Conservation (phyloP, 176 grass and related monocot species). For the Avena insularis region DNA sequence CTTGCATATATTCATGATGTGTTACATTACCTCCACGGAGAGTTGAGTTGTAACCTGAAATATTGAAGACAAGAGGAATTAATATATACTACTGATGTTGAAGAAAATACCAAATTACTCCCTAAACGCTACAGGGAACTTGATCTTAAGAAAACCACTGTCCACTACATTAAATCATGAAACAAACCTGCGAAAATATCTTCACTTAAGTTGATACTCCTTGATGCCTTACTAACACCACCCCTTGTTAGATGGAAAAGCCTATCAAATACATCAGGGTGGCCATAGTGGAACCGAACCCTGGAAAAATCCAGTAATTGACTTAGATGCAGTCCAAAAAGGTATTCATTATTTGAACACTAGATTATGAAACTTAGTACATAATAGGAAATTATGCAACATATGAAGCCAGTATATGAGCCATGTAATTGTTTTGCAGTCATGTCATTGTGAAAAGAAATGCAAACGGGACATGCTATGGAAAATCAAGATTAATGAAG, state of each 20-base stretch:
- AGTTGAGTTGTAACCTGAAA: conserved; percentile 84
- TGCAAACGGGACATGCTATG: not conserved
- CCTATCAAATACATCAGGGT: conserved; percentile 97
- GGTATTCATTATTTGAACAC: not conserved
- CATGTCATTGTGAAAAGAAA: not conserved
- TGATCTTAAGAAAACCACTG: conserved; percentile 23
- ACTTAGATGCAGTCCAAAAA: conserved; percentile 32
- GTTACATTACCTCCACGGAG: conserved; percentile 92
- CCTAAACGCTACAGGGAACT: not conserved
- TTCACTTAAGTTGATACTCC: conserved; percentile 93
- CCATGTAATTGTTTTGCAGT: not conserved
- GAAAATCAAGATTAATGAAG: not conserved
- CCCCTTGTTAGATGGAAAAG: conserved; percentile 95
- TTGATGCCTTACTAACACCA: conserved; percentile 96
- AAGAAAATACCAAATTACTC: not conserved
- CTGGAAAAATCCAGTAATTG: conserved; percentile 50
- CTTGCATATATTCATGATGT: conserved; percentile 95
- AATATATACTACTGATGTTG: conserved; percentile 15
- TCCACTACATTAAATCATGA: conserved; percentile 10
- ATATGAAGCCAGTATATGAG: not conserved
- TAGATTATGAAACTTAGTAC: conserved; percentile 19
- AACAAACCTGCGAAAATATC: conserved; percentile 88
- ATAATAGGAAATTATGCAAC: conserved; percentile 16
- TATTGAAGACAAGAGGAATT: conserved; percentile 21
- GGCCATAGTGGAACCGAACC: conserved; percentile 97